These are phyloP conservation scores for Diplotaxis tenuifolia DNA, from an alignment of 345 rosid genomes.

Conservation along the genomic window DNA sequence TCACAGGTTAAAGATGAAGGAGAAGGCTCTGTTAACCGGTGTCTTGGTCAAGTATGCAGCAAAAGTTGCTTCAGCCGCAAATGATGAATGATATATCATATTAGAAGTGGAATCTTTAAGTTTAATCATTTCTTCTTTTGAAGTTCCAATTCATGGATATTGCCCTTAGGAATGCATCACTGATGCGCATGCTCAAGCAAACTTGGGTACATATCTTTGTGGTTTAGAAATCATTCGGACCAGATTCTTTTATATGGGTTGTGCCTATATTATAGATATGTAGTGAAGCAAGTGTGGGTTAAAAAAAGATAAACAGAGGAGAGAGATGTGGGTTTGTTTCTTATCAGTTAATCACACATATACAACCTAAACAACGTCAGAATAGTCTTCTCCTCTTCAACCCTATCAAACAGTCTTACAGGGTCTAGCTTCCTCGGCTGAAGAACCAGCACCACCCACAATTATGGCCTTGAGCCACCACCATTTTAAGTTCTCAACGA, in stretches of 20 bases:
- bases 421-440: background rate
- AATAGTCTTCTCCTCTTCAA: background rate
- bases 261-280: background rate
- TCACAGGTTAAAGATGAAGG: slow-evolving; percentile 72
- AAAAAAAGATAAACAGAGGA: background rate
- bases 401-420: background rate
- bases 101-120: background rate
- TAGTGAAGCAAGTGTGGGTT: background rate
- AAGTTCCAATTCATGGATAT: background rate
- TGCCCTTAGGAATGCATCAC: background rate
- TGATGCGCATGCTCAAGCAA: background rate
- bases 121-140: background rate
- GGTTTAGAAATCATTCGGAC: background rate
- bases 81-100: slow-evolving; percentile 36
- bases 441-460: background rate
- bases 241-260: background rate
- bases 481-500: background rate
- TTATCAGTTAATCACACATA: background rate
- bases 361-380: background rate
- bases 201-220: background rate
- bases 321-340: background rate
- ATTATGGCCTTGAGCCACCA: background rate
- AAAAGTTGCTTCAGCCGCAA: slow-evolving; percentile 41
- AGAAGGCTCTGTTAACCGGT: slow-evolving; percentile 63
- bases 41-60: slow-evolving; percentile 72